Percentiles rank a stretch among this genome's conserved stretches.
phyloP scores from a whole-genome alignment of 2,329 filamentous ascomycete species.

The Fusarium burgessii region DNA sequence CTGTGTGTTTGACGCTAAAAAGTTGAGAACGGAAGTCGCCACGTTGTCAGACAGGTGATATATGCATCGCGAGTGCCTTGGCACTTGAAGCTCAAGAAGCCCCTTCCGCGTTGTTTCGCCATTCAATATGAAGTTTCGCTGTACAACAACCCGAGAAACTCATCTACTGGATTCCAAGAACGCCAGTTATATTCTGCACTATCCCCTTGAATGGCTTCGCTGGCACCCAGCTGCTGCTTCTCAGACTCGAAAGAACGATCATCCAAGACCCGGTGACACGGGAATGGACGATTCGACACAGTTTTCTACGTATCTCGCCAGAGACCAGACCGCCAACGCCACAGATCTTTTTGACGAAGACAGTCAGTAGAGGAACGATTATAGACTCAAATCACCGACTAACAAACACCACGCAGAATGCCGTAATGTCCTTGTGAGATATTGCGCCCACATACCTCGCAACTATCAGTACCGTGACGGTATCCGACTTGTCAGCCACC shows the following conservation, averaged over 20 bases:
- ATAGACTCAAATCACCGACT: background rate
- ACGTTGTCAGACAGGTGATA: background rate
- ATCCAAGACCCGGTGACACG: background rate
- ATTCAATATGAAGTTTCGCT: background rate
- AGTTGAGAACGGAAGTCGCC: background rate
- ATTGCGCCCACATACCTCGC: constrained; percentile 58
- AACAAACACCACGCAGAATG: constrained; percentile 52
- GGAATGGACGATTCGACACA: constrained; percentile 24
- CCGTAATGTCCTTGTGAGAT: constrained; percentile 58
- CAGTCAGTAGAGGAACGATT: constrained; percentile 24
- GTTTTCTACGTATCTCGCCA: background rate
- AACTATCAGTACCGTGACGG: constrained; percentile 62
- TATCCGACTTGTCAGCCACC: constrained; percentile 53
- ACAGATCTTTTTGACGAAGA: constrained; percentile 41
- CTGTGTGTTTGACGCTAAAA: background rate
- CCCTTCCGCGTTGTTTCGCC: background rate
- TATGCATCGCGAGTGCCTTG: background rate
- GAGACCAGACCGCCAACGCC: background rate
- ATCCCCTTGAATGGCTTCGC: background rate
- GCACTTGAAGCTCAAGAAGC: background rate
- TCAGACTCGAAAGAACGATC: background rate
- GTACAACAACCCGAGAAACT: background rate
- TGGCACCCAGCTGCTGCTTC: background rate
- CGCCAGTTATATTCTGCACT: background rate
- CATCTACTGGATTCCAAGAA: background rate